These are phyloP conservation scores for Yamadazyma kanchanaburiensis DNA, from an alignment of 1,139 yeast species.

Conservation along the genomic window DNA sequence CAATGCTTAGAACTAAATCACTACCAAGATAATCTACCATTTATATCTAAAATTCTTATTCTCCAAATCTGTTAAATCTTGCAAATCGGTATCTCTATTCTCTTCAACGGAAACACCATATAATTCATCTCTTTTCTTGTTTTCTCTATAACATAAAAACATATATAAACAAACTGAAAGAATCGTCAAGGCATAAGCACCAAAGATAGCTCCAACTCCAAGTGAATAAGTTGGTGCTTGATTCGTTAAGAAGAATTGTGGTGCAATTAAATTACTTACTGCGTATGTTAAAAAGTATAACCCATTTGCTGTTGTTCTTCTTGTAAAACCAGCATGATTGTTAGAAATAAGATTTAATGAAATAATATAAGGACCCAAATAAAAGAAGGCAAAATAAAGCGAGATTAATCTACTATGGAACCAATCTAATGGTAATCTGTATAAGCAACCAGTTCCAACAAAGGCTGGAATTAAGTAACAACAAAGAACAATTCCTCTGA, in stretches of 20 bases:
- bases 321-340: slow-evolving; percentile 25
- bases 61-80: slow-evolving; percentile 30
- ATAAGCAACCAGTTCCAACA: slow-evolving; percentile 11
- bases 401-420: slow-evolving; percentile 8
- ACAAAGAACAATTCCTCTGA: slow-evolving; percentile 9
- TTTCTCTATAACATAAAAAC: slow-evolving; percentile 20
- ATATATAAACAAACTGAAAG: slow-evolving; percentile 7
- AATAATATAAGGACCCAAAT: slow-evolving; percentile 22
- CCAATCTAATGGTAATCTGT: slow-evolving; percentile 8
- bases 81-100: slow-evolving; percentile 27
- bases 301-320: slow-evolving; percentile 20
- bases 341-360: slow-evolving; percentile 23
- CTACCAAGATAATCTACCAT: slow-evolving; percentile 6
- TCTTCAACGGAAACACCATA: slow-evolving; percentile 21
- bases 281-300: slow-evolving; percentile 24
- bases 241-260: slow-evolving; percentile 22
- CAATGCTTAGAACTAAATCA: background rate
- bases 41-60: slow-evolving; percentile 26
- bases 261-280: slow-evolving; percentile 25
- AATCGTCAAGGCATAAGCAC: slow-evolving; percentile 16
- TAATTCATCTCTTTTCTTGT: slow-evolving; percentile 17
- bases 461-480: slow-evolving; percentile 10
- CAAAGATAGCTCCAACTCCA: slow-evolving; percentile 22
- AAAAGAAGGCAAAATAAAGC: slow-evolving; percentile 10
- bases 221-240: slow-evolving; percentile 24